phyloP scores from a whole-genome alignment of 2,329 filamentous ascomycete genomes.

The Trichoderma sp. region DNA sequence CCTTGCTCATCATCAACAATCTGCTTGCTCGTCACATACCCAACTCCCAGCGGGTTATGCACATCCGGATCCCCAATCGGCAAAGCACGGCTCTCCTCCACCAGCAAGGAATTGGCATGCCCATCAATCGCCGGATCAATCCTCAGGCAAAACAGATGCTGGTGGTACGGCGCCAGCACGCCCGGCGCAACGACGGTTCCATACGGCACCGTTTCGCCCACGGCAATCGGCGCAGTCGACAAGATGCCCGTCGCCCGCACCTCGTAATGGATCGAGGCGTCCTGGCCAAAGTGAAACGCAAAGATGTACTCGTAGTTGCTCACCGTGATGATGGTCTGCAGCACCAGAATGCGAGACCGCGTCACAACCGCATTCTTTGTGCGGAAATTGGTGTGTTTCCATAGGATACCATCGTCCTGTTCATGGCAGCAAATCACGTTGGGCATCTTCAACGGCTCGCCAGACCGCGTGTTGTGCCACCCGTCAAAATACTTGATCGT shows the following conservation, averaged over 20 bases:
- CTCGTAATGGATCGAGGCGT: slow-evolving; percentile 64
- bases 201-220: slow-evolving; percentile 54
- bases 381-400: slow-evolving; percentile 73
- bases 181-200: slow-evolving; percentile 65
- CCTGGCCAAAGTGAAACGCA: slow-evolving; percentile 60
- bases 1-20: not conserved
- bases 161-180: slow-evolving; percentile 69
- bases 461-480: slow-evolving; percentile 56
- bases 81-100: slow-evolving; percentile 50
- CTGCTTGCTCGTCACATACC: not conserved
- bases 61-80: slow-evolving; percentile 48
- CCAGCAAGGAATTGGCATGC: slow-evolving; percentile 51
- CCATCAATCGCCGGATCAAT: slow-evolving; percentile 67
- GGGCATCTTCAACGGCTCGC: slow-evolving; percentile 54
- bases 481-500: slow-evolving; percentile 67
- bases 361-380: slow-evolving; percentile 64
- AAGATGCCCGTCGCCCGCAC: slow-evolving; percentile 69
- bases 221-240: slow-evolving; percentile 62
- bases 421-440: slow-evolving; percentile 71
- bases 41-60: not conserved
- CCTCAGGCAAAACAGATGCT: slow-evolving; percentile 68
- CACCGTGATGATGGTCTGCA: slow-evolving; percentile 71
- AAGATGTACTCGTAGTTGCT: slow-evolving; percentile 71
- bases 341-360: slow-evolving; percentile 63
- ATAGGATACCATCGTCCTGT: slow-evolving; percentile 69